Evolutionary conservation across 129 eudicot species (phyloP), one percentile per base, ranked within the genome.

Genomic region (Sambucus nigra): DNA sequence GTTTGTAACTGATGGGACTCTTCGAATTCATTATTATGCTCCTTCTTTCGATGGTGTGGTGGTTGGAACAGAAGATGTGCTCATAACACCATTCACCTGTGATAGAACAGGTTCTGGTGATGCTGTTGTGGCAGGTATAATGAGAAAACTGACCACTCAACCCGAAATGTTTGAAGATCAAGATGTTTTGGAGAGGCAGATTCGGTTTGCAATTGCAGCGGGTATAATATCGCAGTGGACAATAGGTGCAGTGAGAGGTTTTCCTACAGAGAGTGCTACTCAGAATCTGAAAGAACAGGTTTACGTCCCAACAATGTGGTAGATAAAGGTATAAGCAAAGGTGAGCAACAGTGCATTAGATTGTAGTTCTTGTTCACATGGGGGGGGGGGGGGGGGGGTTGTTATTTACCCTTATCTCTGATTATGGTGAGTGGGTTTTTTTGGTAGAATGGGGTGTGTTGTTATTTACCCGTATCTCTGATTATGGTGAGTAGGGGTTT

Each of bases 161-260:
- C 89, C 86, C 5, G 94, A 91, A 59, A 81, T 91, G 81, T 91
- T 40, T 46, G 70, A 77, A 32, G 58, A 85, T 70, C 75, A 74
- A 70, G 98, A 91, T 74, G 57, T 79, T 47, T 28, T 85, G 59
- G 94, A 78, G 63, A 74, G 95, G 47, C 88, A 91, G 67, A 74
- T 91, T 19, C 71, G 95, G 63, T 91, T 85, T 82, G 98, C 84
- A 0, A 73, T 91, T 57, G 84, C 98, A 6, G 98, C 95, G 0
- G 95, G 98, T 7, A 91, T 91, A 17, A 91, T 85, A 68, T 61
- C 98, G 2, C 98, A 91, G 78, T 91, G 98, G 98, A 91, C 98
- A 0, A 85, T 91, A 7, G 98, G 98, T 18, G 94, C 88, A 21
- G 95, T 91, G 5, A 79, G 98, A 59, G 95, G 95, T 41, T 79